Evolutionary conservation across 140 eudicot species (phyloP).

Genomic region (Senecio squalidus): DNA sequence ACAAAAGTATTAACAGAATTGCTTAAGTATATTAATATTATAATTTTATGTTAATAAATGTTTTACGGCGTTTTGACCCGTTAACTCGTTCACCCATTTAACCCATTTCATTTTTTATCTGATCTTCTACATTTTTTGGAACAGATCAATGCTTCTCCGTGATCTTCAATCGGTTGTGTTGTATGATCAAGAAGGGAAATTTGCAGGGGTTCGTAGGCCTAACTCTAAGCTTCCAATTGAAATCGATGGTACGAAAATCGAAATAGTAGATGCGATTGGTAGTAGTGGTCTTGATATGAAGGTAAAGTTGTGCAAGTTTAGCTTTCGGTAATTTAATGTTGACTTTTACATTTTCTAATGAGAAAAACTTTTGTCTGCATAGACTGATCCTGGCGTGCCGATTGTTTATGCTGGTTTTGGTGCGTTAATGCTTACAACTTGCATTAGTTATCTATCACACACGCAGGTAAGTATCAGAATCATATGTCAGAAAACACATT

Average conservation of each 20-base stretch:
- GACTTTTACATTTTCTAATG: not conserved
- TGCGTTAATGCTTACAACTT: slow-evolving; percentile 94
- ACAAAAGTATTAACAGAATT: not conserved
- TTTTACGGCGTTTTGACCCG: not conserved
- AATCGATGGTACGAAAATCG: slow-evolving; percentile 74
- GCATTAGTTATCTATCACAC: slow-evolving; percentile 87
- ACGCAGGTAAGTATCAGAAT: slow-evolving; percentile 58
- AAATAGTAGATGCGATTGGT: slow-evolving; percentile 82
- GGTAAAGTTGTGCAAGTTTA: slow-evolving; percentile 35
- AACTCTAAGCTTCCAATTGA: slow-evolving; percentile 91
- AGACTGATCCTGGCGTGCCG: slow-evolving; percentile 98
- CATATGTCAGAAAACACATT: not conserved
- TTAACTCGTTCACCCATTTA: not conserved
- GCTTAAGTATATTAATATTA: no score
- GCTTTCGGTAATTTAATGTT: not conserved
- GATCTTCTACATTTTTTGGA: not conserved
- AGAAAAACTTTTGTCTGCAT: slow-evolving; percentile 4
- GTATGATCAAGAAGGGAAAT: slow-evolving; percentile 91
- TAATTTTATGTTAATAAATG: no score
- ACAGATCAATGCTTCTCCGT: slow-evolving; percentile 98
- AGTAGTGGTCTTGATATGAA: slow-evolving; percentile 93
- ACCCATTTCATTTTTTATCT: not conserved
- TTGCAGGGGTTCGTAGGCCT: slow-evolving; percentile 89
- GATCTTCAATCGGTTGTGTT: slow-evolving; percentile 91
- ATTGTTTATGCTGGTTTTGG: slow-evolving; percentile 96